Evolutionary conservation across 331 rosid species (phyloP).

Genomic region (Ulmus americana): DNA sequence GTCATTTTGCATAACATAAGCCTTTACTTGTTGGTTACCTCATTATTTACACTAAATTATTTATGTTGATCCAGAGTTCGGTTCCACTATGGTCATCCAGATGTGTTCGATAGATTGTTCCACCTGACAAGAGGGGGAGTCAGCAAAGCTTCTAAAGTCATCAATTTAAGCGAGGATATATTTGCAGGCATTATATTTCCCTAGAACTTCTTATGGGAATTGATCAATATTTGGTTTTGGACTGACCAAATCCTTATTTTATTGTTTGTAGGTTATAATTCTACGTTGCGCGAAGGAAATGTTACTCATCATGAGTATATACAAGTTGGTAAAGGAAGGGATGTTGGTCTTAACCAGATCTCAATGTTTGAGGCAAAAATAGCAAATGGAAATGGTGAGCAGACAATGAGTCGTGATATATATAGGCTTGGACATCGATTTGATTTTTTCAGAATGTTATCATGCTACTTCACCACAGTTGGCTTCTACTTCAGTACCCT

Average conservation of each 20-base stretch:
- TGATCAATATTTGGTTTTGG: conserved; percentile 4
- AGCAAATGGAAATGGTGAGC: conserved; percentile 93
- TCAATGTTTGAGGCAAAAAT: conserved; percentile 97
- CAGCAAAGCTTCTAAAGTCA: conserved; percentile 90
- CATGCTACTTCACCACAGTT: conserved; percentile 73
- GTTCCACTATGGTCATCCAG: conserved; percentile 98
- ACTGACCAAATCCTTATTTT: conserved; percentile 6
- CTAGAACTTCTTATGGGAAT: neutral
- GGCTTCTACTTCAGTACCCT: conserved; percentile 95
- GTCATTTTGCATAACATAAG: neutral
- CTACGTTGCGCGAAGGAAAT: conserved; percentile 86
- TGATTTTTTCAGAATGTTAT: conserved; percentile 92
- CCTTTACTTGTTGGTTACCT: neutral
- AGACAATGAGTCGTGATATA: conserved; percentile 89
- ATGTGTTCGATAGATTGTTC: conserved; percentile 84
- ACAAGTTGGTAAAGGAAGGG: conserved; percentile 98
- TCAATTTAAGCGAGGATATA: conserved; percentile 96
- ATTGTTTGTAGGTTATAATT: conserved; percentile 67
- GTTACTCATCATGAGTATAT: conserved; percentile 97
- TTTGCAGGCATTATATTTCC: conserved; percentile 62
- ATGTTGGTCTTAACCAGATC: conserved; percentile 95
- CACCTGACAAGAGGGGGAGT: conserved; percentile 98
- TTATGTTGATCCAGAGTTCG: conserved; percentile 65
- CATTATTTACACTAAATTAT: conserved; percentile 3
- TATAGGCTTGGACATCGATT: conserved; percentile 94